Percentiles rank a stretch among this genome's conserved stretches.
These are phyloP conservation scores for Candida maltosa DNA, from an alignment of 805 yeast genomes.

Conservation along the genomic window DNA sequence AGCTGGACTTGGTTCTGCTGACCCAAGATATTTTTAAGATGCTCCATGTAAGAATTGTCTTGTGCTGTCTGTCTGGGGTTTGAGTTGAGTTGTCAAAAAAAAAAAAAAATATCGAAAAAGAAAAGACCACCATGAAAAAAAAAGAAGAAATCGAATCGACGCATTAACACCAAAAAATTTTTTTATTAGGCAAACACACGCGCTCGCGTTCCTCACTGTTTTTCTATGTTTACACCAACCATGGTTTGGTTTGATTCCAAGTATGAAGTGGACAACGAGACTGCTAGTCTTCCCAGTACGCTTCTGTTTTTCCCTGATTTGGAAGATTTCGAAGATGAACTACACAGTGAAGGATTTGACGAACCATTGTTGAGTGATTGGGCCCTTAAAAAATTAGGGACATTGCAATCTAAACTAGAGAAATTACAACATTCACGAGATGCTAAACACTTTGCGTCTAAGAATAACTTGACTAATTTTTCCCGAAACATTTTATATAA, in stretches of 20 bases:
- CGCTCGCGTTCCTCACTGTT: not conserved
- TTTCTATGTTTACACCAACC: not conserved
- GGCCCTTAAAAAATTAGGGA: conserved; percentile 47
- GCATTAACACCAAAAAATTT: too few species aligned
- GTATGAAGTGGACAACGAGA: conserved; percentile 8
- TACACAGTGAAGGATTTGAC: conserved; percentile 2
- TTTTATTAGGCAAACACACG: not conserved
- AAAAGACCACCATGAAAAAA: too few species aligned
- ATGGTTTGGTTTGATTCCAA: conserved; percentile 6
- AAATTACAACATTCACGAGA: conserved; percentile 15
- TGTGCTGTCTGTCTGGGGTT: not conserved
- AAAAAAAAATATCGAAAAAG: not conserved
- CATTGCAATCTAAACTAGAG: conserved; percentile 47
- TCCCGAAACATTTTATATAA: conserved; percentile 21
- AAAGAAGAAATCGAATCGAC: too few species aligned
- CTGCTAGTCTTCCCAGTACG: too few species aligned
- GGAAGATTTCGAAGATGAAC: conserved; percentile 12
- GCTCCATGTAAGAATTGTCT: conserved; percentile 25
- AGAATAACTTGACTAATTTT: conserved; percentile 4
- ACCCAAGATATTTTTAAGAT: conserved; percentile 33
- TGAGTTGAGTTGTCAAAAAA: not conserved
- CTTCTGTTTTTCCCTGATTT: conserved; percentile 13
- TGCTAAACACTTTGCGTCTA: not conserved
- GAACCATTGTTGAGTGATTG: conserved; percentile 44
- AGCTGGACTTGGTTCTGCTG: conserved; percentile 35